Conservation (phyloP, 2,329 filamentous ascomycete genomes). For the Microascus cirrosus region DNA sequence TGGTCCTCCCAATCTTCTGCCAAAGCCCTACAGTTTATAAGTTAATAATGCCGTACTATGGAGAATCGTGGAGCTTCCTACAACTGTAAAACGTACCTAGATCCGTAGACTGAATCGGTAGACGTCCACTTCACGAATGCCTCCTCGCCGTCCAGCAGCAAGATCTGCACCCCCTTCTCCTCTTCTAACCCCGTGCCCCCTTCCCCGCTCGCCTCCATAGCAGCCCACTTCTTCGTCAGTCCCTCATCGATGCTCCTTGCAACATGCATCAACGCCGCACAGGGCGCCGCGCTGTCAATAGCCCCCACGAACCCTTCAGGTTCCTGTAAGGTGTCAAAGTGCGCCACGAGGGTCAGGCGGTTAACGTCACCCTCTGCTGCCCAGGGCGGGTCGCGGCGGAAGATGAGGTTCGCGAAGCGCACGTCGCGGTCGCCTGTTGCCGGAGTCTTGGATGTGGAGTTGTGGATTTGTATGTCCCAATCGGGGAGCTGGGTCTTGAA, state of each 20-base stretch:
- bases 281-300: slow-evolving; percentile 86
- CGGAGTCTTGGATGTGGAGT: slow-evolving; percentile 78
- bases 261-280: slow-evolving; percentile 84
- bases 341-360: slow-evolving; percentile 76
- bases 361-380: slow-evolving; percentile 61
- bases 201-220: slow-evolving; percentile 51
- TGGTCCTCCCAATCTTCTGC: slow-evolving; percentile 71
- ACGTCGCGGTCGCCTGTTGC: slow-evolving; percentile 58
- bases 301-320: slow-evolving; percentile 87
- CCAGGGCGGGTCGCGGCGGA: slow-evolving; percentile 82
- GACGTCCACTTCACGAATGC: slow-evolving; percentile 74
- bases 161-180: slow-evolving; percentile 73
- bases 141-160: slow-evolving; percentile 90
- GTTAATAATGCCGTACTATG: not conserved
- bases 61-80: not conserved
- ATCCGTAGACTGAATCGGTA: slow-evolving; percentile 78
- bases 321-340: slow-evolving; percentile 78
- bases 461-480: slow-evolving; percentile 78
- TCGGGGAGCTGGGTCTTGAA: slow-evolving; percentile 62
- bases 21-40: slow-evolving; percentile 39
- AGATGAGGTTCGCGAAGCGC: slow-evolving; percentile 79
- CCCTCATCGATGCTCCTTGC: slow-evolving; percentile 71
- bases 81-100: slow-evolving; percentile 44
- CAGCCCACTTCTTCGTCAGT: slow-evolving; percentile 70
- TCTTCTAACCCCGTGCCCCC: slow-evolving; percentile 47